Evolutionary conservation across 768 basidiomycete genomes (phyloP).

Genomic region (Sporobolomyces phaffii): DNA sequence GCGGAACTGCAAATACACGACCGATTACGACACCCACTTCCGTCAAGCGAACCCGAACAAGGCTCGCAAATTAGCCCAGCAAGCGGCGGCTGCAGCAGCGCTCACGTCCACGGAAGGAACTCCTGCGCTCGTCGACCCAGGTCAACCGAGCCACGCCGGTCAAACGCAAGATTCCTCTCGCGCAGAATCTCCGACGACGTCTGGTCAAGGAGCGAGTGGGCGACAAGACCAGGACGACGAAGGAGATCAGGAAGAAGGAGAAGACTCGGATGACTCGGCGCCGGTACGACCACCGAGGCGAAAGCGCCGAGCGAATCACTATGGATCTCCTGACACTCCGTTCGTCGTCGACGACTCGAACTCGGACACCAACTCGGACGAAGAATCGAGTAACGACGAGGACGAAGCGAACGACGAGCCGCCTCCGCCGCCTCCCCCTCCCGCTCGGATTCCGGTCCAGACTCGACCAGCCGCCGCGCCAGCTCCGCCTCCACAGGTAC

Average conservation of each 20-base stretch:
- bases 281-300: not conserved
- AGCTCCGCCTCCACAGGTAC: too few relatives aligned
- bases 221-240: not conserved
- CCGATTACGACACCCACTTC: slow-evolving; percentile 64
- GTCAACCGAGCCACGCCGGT: not conserved
- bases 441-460: not conserved
- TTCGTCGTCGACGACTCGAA: slow-evolving; percentile 22
- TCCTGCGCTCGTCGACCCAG: not conserved
- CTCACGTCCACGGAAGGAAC: slow-evolving; percentile 9
- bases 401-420: not conserved
- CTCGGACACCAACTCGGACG: slow-evolving; percentile 3
- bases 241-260: slow-evolving; percentile 15
- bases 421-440: slow-evolving; percentile 4
- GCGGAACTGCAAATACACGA: slow-evolving; percentile 71
- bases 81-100: slow-evolving; percentile 45
- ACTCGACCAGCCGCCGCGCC: too few relatives aligned
- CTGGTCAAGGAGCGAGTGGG: not conserved
- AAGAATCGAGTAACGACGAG: slow-evolving; percentile 12
- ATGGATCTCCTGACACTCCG: slow-evolving; percentile 30
- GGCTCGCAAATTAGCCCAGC: slow-evolving; percentile 48
- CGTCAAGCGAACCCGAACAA: not conserved
- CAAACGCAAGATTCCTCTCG: not conserved
- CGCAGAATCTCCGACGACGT: slow-evolving; percentile 15
- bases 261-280: slow-evolving; percentile 3
- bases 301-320: slow-evolving; percentile 1